These are phyloP conservation scores for Termitomyces sp. DNA, from an alignment of 768 basidiomycete species.

Conservation along the genomic window DNA sequence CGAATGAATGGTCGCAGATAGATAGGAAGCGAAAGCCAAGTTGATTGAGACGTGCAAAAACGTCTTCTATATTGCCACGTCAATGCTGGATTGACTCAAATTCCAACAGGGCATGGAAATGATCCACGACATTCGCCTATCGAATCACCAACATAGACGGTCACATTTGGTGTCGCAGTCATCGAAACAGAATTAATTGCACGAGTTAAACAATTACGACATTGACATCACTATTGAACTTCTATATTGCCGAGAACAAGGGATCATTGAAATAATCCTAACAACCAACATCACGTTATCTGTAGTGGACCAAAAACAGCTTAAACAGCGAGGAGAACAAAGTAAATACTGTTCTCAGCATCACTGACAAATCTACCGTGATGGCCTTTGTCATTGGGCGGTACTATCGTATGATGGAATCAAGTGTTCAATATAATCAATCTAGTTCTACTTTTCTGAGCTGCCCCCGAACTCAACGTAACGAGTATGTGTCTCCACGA, in stretches of 20 bases:
- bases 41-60: not conserved
- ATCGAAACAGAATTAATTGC: not conserved
- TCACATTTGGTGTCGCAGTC: not conserved
- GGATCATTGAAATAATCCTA: constrained; percentile 2
- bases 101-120: not conserved
- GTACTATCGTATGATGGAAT: not conserved
- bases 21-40: not conserved
- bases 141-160: not conserved
- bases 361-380: constrained; percentile 4
- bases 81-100: not conserved
- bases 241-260: not conserved
- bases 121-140: not conserved
- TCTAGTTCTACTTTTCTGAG: not conserved
- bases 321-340: constrained; percentile 1
- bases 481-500: not conserved
- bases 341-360: constrained; percentile 7
- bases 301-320: constrained; percentile 2
- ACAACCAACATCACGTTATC: not conserved
- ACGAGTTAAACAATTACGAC: not conserved
- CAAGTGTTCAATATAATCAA: not conserved
- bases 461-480: constrained; percentile 6
- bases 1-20: not conserved
- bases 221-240: not conserved
- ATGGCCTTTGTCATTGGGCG: not conserved
- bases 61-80: not conserved